Conservation (phyloP, 352 stramenopile species). For the Bremia lactucae region DNA sequence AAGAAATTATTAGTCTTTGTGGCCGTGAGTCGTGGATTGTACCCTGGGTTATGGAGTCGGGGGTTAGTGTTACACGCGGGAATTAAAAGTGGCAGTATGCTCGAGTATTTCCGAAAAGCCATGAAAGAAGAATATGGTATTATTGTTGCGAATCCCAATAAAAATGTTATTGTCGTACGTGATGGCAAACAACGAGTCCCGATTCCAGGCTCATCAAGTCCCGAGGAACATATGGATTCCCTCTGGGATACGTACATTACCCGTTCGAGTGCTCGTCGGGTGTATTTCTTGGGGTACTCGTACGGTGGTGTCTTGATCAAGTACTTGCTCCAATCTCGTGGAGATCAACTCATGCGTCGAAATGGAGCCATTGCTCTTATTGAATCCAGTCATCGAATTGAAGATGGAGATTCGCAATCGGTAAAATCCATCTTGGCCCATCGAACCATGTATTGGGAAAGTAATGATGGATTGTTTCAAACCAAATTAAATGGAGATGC, state of each 20-base stretch:
- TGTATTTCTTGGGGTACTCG: conserved; percentile 85
- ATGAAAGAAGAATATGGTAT: conserved; percentile 80
- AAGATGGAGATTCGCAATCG: conserved; percentile 77
- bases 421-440: conserved; percentile 81
- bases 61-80: conserved; percentile 75
- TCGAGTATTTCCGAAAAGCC: conserved; percentile 84
- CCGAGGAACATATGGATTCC: conserved; percentile 84
- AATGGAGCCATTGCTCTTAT: conserved; percentile 82
- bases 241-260: conserved; percentile 80
- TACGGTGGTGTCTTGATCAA: conserved; percentile 85
- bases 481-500: conserved; percentile 66
- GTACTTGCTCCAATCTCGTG: conserved; percentile 79
- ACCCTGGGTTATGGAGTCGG: conserved; percentile 78
- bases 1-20: conserved; percentile 83
- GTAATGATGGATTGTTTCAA: conserved; percentile 70
- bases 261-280: conserved; percentile 36
- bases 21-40: conserved; percentile 66
- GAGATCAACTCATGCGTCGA: conserved; percentile 77
- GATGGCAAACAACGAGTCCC: conserved; percentile 73
- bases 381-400: conserved; percentile 79
- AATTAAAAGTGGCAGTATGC: conserved; percentile 82
- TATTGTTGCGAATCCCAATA: conserved; percentile 84
- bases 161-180: conserved; percentile 78
- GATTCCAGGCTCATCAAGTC: conserved; percentile 74
- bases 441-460: conserved; percentile 86